Evolutionary conservation across 345 rosid genomes (phyloP), one percentile per base, ranked within the genome.

Genomic region (Nasturtium officinale): DNA sequence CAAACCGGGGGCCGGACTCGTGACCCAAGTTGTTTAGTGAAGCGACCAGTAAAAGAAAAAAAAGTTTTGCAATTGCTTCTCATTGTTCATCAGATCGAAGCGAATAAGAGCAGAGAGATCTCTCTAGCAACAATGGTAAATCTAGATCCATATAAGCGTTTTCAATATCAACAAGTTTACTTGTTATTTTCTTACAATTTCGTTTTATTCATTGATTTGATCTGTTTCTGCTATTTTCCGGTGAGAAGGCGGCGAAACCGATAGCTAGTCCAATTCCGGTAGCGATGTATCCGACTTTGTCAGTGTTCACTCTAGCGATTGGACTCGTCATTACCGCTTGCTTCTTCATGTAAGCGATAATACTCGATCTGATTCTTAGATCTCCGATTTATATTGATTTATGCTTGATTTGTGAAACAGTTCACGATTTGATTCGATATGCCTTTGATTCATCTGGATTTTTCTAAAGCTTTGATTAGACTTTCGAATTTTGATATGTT

Each of bases 231-330:
- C 1, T 16, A 6, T 3, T 50, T 78, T 23, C 67, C 66, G 75
- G 75, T 54, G 71, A 62, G 65, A 47, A 86, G 96, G 86, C 89
- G 67, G 79, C 94, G 64, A 85, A 79, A 77, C 81, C 94, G 58
- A 87, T 89, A 69, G 57, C 86, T 61, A 88, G 96, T 79, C 96
- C 98, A 18, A 88, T 92, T 48, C 89, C 96, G 18, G 90, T 60
- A 46, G 75, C 84, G 54, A 69, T 83, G 89, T 89, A 92, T 59
- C 92, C 96, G 56, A 67, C 86, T 40, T 77, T 89, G 11, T 80
- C 97, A 5, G 70, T 87, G 57, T 51, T 82, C 64, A 86, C 86
- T 84, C 83, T 89, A 18, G 65, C 90, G 28, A 73, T 89, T 60
- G 97, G 97, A 21, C 96, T 91, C 63, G 23, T 89, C 50, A 71